Percentiles rank a stretch among this genome's conserved stretches.
Conservation (phyloP, 2,329 filamentous ascomycete genomes). For the Colletotrichum sp. region DNA sequence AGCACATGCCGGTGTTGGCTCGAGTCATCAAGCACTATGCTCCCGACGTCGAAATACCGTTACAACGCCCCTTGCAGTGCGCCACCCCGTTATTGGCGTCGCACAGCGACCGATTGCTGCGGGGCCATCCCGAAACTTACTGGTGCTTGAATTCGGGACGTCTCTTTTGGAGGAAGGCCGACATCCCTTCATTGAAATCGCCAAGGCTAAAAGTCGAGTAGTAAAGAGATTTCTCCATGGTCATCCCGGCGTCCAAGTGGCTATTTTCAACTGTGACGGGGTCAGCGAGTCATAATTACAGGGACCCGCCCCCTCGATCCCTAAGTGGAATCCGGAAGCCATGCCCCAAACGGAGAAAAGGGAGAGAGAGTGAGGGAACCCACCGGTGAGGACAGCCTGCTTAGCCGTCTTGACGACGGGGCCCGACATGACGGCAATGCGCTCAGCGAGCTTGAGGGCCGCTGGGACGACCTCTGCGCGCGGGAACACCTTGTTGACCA, state of each 20-base stretch:
- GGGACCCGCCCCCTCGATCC: neutral
- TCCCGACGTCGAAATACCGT: neutral
- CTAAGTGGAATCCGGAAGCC: neutral
- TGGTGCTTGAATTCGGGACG: slow-evolving; percentile 28
- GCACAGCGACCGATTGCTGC: neutral
- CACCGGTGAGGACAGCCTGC: slow-evolving; percentile 46
- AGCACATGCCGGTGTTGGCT: neutral
- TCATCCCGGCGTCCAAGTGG: slow-evolving; percentile 43
- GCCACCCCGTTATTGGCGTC: neutral
- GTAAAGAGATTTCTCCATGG: slow-evolving; percentile 37
- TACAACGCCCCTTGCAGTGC: neutral
- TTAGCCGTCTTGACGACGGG: slow-evolving; percentile 47
- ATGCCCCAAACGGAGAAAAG: neutral
- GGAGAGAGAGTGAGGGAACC: neutral
- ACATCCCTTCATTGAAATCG: slow-evolving; percentile 45
- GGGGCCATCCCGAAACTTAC: neutral
- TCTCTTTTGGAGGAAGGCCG: slow-evolving; percentile 45
- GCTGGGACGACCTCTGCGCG: slow-evolving; percentile 39
- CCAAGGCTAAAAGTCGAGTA: slow-evolving; percentile 40
- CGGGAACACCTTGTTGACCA: slow-evolving; percentile 42
- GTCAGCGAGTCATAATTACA: slow-evolving; percentile 21
- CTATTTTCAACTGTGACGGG: slow-evolving; percentile 42
- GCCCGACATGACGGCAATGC: slow-evolving; percentile 43
- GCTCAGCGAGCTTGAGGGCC: slow-evolving; percentile 40
- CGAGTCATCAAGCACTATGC: neutral